Base-by-base conservation (phyloP, 805 yeast species). In the Millerozyma acaciae region DNA sequence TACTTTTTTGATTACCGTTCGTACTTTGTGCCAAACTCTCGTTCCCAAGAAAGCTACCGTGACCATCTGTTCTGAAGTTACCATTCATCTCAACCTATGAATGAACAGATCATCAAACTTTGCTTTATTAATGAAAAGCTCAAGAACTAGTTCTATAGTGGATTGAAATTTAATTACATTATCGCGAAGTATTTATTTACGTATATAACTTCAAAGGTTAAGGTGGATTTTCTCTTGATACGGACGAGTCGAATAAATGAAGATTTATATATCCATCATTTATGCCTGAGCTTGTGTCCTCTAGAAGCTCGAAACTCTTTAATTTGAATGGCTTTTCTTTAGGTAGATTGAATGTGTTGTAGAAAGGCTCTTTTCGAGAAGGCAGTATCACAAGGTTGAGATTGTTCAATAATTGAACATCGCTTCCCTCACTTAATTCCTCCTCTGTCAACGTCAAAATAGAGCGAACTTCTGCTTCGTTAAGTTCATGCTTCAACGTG, bases 171-270 rank as follows among this genome's bases (percentile, higher is more conserved):
- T n/a, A n/a, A n/a, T n/a, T n/a, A n/a, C n/a, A n/a, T n/a, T n/a
- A n/a, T n/a, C n/a, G n/a, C n/a, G n/a, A n/a, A n/a, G n/a, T n/a
- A n/a, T n/a, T n/a, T n/a, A 7, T n/a, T n/a, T 7, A 6, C 26
- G 7, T 7, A 7, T 23, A 23, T 23, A 23, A 23, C 26, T 23
- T 7, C 10, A 17, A 6, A 28, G 32, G 25, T 36, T 38, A 59
- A 19, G 64, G 56, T 2, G 69, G 70, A 31, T 67, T 67, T 41
- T 66, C 71, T 34, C 50, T 56, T 2, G 67, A 65, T 14, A 61
- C 55, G 41, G 57, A 66, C 0, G 70, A 68, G 34, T 64, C 70
- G 30, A 67, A 62, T 20, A 63, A 44, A 44, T 60, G 67, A 10
- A 67, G 46, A 40, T 59, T 58, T 17, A 62, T 47, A 31, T 63